Evolutionary conservation across 768 basidiomycete genomes (phyloP).

Genomic region (Suillus sp.): DNA sequence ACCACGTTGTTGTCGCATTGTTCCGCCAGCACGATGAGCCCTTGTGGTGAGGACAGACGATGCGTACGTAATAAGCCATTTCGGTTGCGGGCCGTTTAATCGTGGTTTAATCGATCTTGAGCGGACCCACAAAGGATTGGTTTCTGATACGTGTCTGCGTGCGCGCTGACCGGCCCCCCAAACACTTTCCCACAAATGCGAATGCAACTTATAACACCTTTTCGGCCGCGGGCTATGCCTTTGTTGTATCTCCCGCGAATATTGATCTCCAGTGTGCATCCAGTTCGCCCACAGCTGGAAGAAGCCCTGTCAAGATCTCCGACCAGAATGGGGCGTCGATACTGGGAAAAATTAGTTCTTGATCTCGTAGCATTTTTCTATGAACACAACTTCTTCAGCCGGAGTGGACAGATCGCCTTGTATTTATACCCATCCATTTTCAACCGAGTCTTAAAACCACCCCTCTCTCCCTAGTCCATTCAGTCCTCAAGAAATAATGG

Average conservation of each 20-base stretch:
- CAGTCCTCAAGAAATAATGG: slow-evolving; percentile 22
- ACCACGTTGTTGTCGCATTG: slow-evolving; percentile 29
- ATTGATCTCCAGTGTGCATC: slow-evolving; percentile 32
- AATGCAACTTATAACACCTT: slow-evolving; percentile 24
- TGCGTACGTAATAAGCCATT: slow-evolving; percentile 39
- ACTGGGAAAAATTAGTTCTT: slow-evolving; percentile 39
- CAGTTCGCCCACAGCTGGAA: slow-evolving; percentile 32
- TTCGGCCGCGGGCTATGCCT: slow-evolving; percentile 36
- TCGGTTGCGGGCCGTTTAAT: slow-evolving; percentile 38
- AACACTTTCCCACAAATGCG: slow-evolving; percentile 36
- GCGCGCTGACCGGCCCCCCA: slow-evolving; percentile 27
- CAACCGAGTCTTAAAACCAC: slow-evolving; percentile 27
- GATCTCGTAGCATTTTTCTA: slow-evolving; percentile 42
- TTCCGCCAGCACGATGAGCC: slow-evolving; percentile 30
- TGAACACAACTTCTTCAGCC: slow-evolving; percentile 39
- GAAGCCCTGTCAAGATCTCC: slow-evolving; percentile 37
- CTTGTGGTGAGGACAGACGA: slow-evolving; percentile 33
- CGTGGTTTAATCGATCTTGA: slow-evolving; percentile 39
- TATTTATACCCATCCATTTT: slow-evolving; percentile 32
- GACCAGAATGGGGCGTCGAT: slow-evolving; percentile 38
- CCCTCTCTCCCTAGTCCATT: slow-evolving; percentile 27
- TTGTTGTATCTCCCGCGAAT: slow-evolving; percentile 39
- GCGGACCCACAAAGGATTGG: slow-evolving; percentile 35
- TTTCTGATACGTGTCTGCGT: slow-evolving; percentile 34
- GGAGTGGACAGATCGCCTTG: slow-evolving; percentile 24